A percentile compares a stretch with the other conserved stretches of the same genome.
phyloP scores from a whole-genome alignment of 2,329 filamentous ascomycete genomes.

The Trichoderma lentiforme region DNA sequence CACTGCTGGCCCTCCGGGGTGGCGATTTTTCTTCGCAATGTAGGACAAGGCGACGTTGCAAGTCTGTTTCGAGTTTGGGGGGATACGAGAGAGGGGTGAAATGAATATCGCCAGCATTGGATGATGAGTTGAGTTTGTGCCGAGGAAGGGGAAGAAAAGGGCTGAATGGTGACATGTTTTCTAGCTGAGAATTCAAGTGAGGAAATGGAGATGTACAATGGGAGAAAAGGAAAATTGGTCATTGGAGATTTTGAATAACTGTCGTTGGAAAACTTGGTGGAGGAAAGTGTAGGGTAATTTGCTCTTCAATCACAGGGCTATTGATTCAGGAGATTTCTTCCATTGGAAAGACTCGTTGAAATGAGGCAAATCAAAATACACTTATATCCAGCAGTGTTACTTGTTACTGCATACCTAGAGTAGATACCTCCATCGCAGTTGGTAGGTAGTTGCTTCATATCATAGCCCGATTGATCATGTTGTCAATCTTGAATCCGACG shows the following conservation, averaged over 20 bases:
- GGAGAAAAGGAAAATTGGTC: background rate
- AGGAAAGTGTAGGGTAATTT: background rate
- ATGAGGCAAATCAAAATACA: background rate
- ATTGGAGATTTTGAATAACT: background rate
- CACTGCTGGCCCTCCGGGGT: background rate
- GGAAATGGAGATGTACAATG: background rate
- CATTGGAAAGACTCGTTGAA: background rate
- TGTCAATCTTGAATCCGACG: background rate
- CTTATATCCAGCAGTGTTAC: background rate
- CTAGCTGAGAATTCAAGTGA: background rate
- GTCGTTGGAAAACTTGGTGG: background rate
- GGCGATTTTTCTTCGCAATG: background rate
- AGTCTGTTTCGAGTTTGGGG: slow-evolving; percentile 15
- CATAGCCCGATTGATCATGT: background rate
- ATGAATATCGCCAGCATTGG: background rate
- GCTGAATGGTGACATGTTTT: background rate
- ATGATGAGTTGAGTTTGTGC: background rate
- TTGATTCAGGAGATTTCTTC: background rate
- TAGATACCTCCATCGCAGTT: background rate
- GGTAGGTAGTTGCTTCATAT: background rate
- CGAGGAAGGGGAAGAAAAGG: background rate
- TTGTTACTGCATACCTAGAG: background rate
- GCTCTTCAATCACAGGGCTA: background rate
- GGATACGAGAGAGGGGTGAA: background rate
- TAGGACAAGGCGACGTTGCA: slow-evolving; percentile 16